Base-by-base conservation (phyloP, 306 rosid species). In the Quercus variabilis region DNA sequence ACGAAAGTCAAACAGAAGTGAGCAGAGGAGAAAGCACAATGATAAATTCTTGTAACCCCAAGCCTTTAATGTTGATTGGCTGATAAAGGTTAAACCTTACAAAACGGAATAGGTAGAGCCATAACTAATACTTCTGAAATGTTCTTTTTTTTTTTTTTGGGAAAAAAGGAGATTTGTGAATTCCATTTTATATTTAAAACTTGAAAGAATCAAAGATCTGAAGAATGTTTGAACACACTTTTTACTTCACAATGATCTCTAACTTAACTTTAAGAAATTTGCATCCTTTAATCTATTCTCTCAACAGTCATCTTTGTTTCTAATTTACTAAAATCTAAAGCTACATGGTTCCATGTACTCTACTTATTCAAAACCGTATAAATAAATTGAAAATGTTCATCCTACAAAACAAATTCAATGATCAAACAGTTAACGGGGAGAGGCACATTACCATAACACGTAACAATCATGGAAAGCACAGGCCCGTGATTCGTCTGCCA, bases 391-490 rank as follows among this genome's bases (percentile, higher is more conserved):
- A 35, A 35, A 6, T 35, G 5, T 35, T 35, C 41, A 35, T 35
- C 41, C 41, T 35, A 35, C 41, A 35, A 35, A 17, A 5, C 23
- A 19, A 55, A 8, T 55, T 55, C 23, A 8, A 19, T 55, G 60
- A 19, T 55, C 60, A 19, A 55, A 19, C 23, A 55, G 59, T 35
- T 33, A 33, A 5, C 8, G 8, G 41, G 41, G 7, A 33, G 41
- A 35, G 10, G 59, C 59, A 18, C 20, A 26, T 69, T 76, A 87
- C 91, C 91, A 49, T 87, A 78, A 68, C 87, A 75, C 38, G 91
- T 70, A 63, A 87, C 78, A n/a, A 75, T 65, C 71, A 87, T 81
- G n/a, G 91, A 85, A 72, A 83, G 85, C 26, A 87, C 89, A 11
- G 87, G 54, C 15, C 54, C 54, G 4, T 17, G 54, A 49, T 49